Conservation (phyloP, 345 rosid genomes). For the Brassica napus region DNA sequence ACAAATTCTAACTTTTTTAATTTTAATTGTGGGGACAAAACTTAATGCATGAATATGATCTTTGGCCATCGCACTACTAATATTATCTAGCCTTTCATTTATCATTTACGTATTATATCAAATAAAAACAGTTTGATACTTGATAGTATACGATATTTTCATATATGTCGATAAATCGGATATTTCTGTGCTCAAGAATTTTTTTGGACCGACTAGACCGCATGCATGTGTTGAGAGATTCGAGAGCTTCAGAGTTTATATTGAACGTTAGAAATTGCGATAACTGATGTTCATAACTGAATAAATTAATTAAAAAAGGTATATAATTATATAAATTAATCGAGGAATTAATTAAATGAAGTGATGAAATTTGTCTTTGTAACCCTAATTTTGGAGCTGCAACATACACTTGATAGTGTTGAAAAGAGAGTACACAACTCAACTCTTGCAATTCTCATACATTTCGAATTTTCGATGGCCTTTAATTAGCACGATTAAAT, state of each 20-base stretch:
- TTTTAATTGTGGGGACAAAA: conserved; percentile 38
- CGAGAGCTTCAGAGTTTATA: conserved; percentile 10
- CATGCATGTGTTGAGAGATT: conserved; percentile 12
- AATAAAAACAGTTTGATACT: not conserved
- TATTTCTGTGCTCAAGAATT: conserved; percentile 11
- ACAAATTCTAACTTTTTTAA: conserved; percentile 40
- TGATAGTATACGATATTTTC: conserved; percentile 13
- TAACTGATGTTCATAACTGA: not conserved
- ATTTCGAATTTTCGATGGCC: not conserved
- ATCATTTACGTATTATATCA: not conserved
- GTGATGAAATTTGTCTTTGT: not conserved
- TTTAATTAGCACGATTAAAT: not conserved
- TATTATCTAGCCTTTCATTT: conserved; percentile 1
- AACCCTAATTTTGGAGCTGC: not conserved
- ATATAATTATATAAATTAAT: not conserved
- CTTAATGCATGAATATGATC: conserved; percentile 35
- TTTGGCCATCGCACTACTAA: conserved; percentile 5
- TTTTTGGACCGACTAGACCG: conserved; percentile 27
- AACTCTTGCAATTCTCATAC: not conserved
- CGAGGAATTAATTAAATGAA: not conserved
- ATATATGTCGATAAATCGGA: not conserved
- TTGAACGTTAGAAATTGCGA: conserved; percentile 10
- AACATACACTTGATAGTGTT: not conserved
- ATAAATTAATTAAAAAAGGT: not conserved
- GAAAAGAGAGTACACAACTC: not conserved